Percentiles rank a stretch among this genome's conserved stretches.
phyloP scores from a whole-genome alignment of 164 flowering plant genomes.

The Houttuynia cordata region DNA sequence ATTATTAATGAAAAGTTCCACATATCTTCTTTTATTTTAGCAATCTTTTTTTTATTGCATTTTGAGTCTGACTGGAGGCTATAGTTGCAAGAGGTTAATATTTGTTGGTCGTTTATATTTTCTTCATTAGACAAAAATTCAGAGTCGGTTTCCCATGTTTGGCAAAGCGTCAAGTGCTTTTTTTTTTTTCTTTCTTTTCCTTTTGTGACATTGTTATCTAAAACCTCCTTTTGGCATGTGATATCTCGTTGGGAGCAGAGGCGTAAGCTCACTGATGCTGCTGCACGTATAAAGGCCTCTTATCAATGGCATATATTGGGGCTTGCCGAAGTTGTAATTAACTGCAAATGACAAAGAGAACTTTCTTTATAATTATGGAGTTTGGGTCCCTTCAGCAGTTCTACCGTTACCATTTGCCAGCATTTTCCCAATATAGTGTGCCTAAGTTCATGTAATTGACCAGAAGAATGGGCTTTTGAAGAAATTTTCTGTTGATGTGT shows the following conservation, averaged over 20 bases:
- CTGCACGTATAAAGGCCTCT: background rate
- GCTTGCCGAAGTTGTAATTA: background rate
- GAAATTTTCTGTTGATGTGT: background rate
- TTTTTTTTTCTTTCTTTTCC: no score
- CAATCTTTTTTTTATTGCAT: no score
- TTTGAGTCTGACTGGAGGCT: no score
- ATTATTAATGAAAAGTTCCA: no score
- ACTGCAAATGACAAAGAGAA: background rate
- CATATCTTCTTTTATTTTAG: no score
- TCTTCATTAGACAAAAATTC: no score
- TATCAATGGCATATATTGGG: background rate
- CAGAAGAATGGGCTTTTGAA: background rate
- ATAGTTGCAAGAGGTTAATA: no score
- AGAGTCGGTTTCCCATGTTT: no score
- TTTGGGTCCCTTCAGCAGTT: background rate
- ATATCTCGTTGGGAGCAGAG: background rate
- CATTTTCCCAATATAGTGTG: background rate
- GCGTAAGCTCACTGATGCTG: background rate
- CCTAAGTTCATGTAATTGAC: background rate
- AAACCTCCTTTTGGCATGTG: no score
- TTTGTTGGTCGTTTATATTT: no score
- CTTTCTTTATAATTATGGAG: background rate
- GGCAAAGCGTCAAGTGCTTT: background rate
- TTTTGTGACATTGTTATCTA: background rate
- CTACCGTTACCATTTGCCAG: background rate